Percentiles rank a stretch among this genome's conserved stretches.
Conservation (phyloP, 1,139 yeast species). For the Kodamaea plutei region DNA sequence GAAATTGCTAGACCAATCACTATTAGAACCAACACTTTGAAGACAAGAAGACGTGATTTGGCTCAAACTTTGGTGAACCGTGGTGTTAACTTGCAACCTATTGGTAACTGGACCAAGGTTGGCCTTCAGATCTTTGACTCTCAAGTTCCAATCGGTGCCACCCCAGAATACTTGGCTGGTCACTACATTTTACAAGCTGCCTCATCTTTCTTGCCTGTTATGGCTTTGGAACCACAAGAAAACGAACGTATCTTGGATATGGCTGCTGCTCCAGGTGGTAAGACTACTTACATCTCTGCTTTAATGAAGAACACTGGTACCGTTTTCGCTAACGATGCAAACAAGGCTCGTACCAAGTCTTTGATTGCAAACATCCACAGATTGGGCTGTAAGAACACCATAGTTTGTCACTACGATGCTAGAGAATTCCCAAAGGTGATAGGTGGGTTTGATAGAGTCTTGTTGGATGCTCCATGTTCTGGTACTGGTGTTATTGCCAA, state of each 20-base stretch:
- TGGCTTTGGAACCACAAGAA: conserved; percentile 96
- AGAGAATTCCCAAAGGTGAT: conserved; percentile 97
- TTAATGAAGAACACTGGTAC: conserved; percentile 98
- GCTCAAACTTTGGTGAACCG: conserved; percentile 94
- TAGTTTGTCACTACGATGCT: conserved; percentile 97
- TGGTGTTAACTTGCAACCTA: conserved; percentile 96
- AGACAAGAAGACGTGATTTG: conserved; percentile 90
- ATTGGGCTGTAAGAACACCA: conserved; percentile 92
- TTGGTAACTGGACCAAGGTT: conserved; percentile 97
- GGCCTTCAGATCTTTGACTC: conserved; percentile 96
- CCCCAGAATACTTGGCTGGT: conserved; percentile 98
- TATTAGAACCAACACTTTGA: conserved; percentile 91
- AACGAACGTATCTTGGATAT: conserved; percentile 93
- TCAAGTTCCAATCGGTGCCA: conserved; percentile 98
- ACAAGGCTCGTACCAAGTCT: conserved; percentile 93
- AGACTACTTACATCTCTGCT: conserved; percentile 93
- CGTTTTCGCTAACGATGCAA: conserved; percentile 95
- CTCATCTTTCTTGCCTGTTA: conserved; percentile 93
- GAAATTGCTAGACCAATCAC: conserved; percentile 96
- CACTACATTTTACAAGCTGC: conserved; percentile 98
- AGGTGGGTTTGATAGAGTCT: conserved; percentile 94
- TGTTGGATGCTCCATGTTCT: conserved; percentile 98
- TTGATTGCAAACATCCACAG: conserved; percentile 96
- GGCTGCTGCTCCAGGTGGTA: conserved; percentile 99
- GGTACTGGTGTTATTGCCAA: conserved; percentile 99